These are phyloP conservation scores for Ophiostoma novo-ulmi DNA, from an alignment of 2,329 filamentous ascomycete genomes.

Conservation along the genomic window DNA sequence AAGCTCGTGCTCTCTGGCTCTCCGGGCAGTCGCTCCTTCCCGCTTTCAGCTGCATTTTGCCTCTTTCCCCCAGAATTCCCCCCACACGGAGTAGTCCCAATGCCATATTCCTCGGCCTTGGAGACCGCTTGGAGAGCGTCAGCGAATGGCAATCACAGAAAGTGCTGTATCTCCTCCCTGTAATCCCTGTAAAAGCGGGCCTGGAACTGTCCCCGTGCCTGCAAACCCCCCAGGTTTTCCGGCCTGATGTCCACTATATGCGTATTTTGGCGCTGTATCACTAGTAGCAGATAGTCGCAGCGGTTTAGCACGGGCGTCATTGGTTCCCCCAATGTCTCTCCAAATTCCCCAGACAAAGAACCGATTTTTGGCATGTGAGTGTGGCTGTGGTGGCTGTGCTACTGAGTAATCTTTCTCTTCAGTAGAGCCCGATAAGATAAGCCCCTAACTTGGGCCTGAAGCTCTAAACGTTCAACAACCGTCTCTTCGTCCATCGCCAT, in stretches of 20 bases:
- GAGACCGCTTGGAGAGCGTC: background rate
- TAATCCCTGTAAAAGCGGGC: constrained; percentile 25
- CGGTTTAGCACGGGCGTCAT: constrained; percentile 8
- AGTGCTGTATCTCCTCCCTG: background rate
- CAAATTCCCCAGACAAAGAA: background rate
- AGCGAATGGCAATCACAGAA: too few species aligned
- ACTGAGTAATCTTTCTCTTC: background rate
- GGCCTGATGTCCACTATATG: background rate
- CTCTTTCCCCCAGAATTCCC: constrained; percentile 12
- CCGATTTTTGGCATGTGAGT: constrained; percentile 26
- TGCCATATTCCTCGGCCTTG: constrained; percentile 1
- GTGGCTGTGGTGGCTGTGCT: constrained; percentile 25
- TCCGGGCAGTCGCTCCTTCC: constrained; percentile 14
- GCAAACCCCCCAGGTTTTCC: constrained; percentile 18
- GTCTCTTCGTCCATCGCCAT: background rate
- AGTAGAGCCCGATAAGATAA: background rate
- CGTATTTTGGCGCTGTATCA: background rate
- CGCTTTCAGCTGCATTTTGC: constrained; percentile 14
- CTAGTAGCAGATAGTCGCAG: background rate
- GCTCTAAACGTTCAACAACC: background rate
- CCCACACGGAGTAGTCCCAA: background rate
- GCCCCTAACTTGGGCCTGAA: background rate
- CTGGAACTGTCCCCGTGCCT: background rate
- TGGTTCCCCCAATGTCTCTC: background rate
- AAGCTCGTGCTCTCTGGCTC: constrained; percentile 18